These are phyloP conservation scores for Juncus effusus DNA, from an alignment of 176 grass and related monocot genomes.

Conservation along the genomic window DNA sequence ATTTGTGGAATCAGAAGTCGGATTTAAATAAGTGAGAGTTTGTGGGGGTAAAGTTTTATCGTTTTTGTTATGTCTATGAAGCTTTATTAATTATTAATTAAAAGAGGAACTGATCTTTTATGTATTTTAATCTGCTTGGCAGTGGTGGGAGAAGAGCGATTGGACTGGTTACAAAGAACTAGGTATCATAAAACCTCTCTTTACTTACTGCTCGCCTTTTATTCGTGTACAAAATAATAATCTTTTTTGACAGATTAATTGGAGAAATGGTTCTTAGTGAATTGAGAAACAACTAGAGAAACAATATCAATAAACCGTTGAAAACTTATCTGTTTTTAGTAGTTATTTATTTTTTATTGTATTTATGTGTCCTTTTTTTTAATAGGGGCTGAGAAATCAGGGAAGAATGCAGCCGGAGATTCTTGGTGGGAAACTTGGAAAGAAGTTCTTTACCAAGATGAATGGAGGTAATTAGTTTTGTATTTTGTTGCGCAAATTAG, in stretches of 20 bases:
- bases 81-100: too few relatives aligned
- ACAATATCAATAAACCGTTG: too few relatives aligned
- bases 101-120: too few relatives aligned
- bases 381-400: conserved; percentile 85
- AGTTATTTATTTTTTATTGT: conserved; percentile 5
- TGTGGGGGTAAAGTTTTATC: too few relatives aligned
- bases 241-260: too few relatives aligned
- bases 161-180: conserved; percentile 99
- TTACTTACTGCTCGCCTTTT: too few relatives aligned
- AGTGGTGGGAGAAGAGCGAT: conserved; percentile 99
- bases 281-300: too few relatives aligned
- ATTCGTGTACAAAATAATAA: too few relatives aligned
- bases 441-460: conserved; percentile 97
- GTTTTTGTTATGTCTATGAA: too few relatives aligned
- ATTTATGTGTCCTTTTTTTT: background rate
- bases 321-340: background rate
- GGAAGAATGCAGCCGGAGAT: conserved; percentile 75
- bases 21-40: too few relatives aligned
- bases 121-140: conserved; percentile 36
- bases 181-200: conserved; percentile 49
- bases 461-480: conserved; percentile 76
- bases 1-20: too few relatives aligned
- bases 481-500: background rate
- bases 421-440: conserved; percentile 99
- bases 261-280: too few relatives aligned